Evolutionary conservation across 768 basidiomycete genomes (phyloP).

Genomic region (Nidula microcarpa): DNA sequence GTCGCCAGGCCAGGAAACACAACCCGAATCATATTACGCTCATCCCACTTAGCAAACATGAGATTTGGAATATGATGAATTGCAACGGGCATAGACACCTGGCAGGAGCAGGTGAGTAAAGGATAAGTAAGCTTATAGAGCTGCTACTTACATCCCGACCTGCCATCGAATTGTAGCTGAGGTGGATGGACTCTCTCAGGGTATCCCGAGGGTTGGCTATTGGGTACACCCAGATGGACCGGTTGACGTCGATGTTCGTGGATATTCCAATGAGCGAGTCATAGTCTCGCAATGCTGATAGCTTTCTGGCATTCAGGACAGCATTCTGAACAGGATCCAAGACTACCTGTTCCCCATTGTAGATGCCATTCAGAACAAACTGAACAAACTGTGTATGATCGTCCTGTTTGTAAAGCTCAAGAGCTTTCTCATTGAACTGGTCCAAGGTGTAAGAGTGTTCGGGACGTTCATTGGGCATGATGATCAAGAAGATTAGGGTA

Average conservation of each 20-base stretch:
- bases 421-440: too few species aligned
- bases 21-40: neutral
- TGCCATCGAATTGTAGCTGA: conserved; percentile 6
- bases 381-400: conserved; percentile 2
- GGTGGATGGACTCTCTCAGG: conserved; percentile 11
- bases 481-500: too few species aligned
- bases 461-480: too few species aligned
- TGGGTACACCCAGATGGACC: conserved; percentile 7
- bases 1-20: neutral
- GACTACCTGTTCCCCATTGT: conserved; percentile 3
- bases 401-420: too few species aligned
- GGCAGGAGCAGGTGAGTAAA: neutral
- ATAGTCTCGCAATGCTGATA: conserved; percentile 9
- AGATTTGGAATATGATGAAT: neutral
- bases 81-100: neutral
- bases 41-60: neutral
- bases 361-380: conserved; percentile 12
- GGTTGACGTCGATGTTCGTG: conserved; percentile 4
- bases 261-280: conserved; percentile 17
- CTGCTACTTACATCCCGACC: conserved; percentile 1
- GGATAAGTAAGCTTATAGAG: neutral
- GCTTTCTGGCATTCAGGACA: neutral
- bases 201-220: conserved; percentile 10
- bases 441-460: too few species aligned
- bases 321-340: conserved; percentile 12